Base-by-base conservation (phyloP, 2,329 filamentous ascomycete species). In the Colletotrichum sp. region DNA sequence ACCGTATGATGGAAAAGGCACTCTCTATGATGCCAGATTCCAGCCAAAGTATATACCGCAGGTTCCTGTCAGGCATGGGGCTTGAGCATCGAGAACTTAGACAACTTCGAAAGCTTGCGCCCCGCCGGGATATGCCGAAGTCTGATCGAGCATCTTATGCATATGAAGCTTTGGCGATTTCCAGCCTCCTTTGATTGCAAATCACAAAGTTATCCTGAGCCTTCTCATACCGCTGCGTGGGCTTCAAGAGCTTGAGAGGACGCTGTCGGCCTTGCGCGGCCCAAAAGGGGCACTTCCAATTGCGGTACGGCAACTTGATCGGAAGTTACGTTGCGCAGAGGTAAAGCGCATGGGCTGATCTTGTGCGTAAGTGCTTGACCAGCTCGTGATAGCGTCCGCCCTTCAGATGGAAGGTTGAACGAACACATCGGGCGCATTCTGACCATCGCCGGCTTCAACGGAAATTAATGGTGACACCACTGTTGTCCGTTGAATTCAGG, bases 1-100 rank as follows among this genome's bases (percentile, higher is more conserved):
- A 1, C 88, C 88, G 1, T 89, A 89, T 75, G 86, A 88, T 79
- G 87, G 87, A 1, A 87, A 82, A 55, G 87, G 87, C 1, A 83
- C 79, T 12, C 81, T 88, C 2, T 86, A 82, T 64, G 87, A 89
- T 78, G 87, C 86, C 1, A 84, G 83, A 64, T 80, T 83, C 62
- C 71, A 81, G 44, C 88, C 88, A 5, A 78, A 85, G 21, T 88
- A 88, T 79, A 83, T 82, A 34, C 75, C 78, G 3, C 85, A 85
- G n/a, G 67, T 69, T 44, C 30, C 79, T 71, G 26, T 77, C 79
- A 7, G 80, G 80, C 77, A 69, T 4, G 67, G 67, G 26, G 67
- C 67, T 30, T 69, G 67, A 69, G 18, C 52, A 8, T 30, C 16
- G 44, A 21, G n/a, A 52, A 52, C 44, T 52, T 52, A 21, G 44